Evolutionary conservation across 305 asterid species (phyloP).

Genomic region (Lippia alba): DNA sequence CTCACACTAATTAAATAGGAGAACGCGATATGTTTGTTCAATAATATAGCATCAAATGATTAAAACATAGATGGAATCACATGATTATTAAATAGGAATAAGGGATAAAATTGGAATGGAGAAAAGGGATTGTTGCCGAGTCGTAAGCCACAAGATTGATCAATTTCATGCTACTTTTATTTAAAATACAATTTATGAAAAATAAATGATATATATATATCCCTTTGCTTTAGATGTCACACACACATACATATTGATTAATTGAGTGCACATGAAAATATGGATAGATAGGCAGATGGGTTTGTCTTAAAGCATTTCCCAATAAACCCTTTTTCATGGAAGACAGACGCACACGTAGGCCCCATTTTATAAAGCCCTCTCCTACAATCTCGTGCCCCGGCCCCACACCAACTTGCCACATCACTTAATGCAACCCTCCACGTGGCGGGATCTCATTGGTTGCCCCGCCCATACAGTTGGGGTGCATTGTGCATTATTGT

Average conservation of each 20-base stretch:
- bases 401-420: conserved; percentile 9
- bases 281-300: conserved; percentile 34
- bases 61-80: neutral
- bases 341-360: neutral
- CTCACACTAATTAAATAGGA: too few species aligned
- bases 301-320: conserved; percentile 35
- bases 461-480: neutral
- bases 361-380: conserved; percentile 7
- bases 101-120: neutral
- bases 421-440: conserved; percentile 30
- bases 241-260: conserved; percentile 15
- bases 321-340: neutral
- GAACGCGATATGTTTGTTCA: neutral
- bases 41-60: neutral
- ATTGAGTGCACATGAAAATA: conserved; percentile 40
- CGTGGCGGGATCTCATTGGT: conserved; percentile 12
- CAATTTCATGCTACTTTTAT: neutral
- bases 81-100: neutral
- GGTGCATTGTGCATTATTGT: neutral
- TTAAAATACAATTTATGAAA: too few species aligned
- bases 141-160: conserved; percentile 34
- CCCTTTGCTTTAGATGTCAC: conserved; percentile 26
- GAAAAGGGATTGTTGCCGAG: neutral
- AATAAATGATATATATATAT: too few species aligned
- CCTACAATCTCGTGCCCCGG: conserved; percentile 13